Percentiles rank a stretch among this genome's conserved stretches.
Conservation (phyloP, 2,329 filamentous ascomycete genomes). For the Exutisphaerella laricina region DNA sequence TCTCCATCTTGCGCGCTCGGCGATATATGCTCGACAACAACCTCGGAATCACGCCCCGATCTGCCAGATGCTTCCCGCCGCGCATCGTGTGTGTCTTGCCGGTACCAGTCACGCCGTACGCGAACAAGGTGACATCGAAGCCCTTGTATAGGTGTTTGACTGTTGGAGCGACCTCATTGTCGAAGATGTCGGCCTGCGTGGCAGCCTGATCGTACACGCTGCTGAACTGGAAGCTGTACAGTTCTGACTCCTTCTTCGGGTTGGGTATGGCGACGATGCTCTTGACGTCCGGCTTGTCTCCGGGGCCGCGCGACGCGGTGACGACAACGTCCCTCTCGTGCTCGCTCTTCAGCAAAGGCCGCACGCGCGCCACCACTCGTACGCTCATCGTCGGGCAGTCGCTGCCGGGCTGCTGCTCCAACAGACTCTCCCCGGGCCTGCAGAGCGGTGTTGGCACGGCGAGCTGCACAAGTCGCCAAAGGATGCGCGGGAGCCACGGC, state of each 20-base stretch:
- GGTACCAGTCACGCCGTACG: slow-evolving; percentile 94
- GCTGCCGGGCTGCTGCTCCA: too few species aligned
- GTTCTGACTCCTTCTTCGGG: slow-evolving; percentile 84
- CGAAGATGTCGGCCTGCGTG: slow-evolving; percentile 82
- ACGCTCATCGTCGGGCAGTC: slow-evolving; percentile 52
- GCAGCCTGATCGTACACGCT: slow-evolving; percentile 77
- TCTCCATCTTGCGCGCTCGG: slow-evolving; percentile 42
- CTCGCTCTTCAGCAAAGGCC: slow-evolving; percentile 81
- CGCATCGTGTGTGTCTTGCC: slow-evolving; percentile 97
- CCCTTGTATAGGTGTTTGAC: slow-evolving; percentile 92
- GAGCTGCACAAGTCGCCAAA: too few species aligned
- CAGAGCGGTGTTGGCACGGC: too few species aligned
- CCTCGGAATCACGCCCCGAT: slow-evolving; percentile 58
- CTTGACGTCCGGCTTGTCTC: slow-evolving; percentile 29
- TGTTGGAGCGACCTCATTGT: slow-evolving; percentile 82
- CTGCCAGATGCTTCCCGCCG: slow-evolving; percentile 54
- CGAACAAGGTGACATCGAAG: slow-evolving; percentile 96
- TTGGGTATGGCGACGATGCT: slow-evolving; percentile 82
- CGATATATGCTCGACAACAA: slow-evolving; percentile 67
- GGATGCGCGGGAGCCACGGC: too few species aligned
- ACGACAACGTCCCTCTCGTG: slow-evolving; percentile 84
- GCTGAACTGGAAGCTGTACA: slow-evolving; percentile 93
- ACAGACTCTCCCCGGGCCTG: too few species aligned
- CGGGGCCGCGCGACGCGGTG: slow-evolving; percentile 55
- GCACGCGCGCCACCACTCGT: slow-evolving; percentile 82